A percentile compares a stretch with the other conserved stretches of the same genome.
phyloP scores from a whole-genome alignment of 768 basidiomycete genomes.

The Tylopilus balloui region DNA sequence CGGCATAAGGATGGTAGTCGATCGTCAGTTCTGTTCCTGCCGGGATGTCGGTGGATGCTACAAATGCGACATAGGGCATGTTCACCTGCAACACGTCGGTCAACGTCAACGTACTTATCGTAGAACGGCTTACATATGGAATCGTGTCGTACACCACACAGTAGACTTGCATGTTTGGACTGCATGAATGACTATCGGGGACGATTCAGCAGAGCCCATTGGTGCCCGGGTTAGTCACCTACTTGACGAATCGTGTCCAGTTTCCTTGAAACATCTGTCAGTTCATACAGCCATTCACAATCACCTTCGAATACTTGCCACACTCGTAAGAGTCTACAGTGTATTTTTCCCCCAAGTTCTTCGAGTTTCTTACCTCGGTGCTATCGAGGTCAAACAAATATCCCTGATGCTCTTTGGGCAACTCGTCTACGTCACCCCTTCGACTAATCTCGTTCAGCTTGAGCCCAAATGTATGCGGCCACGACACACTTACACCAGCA shows the following conservation, averaged over 20 bases:
- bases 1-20: conserved; percentile 54
- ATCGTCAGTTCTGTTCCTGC: conserved; percentile 56
- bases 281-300: not conserved
- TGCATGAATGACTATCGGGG: conserved; percentile 58
- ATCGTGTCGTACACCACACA: conserved; percentile 61
- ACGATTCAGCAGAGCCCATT: conserved; percentile 3
- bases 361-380: conserved; percentile 39
- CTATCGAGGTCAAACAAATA: conserved; percentile 67
- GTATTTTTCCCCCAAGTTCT: conserved; percentile 35
- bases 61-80: conserved; percentile 60
- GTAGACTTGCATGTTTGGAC: conserved; percentile 54
- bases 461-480: not conserved
- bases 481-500: conserved; percentile 40
- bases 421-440: conserved; percentile 39
- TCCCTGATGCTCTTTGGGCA: conserved; percentile 35
- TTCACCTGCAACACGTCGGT: conserved; percentile 39
- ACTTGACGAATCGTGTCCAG: conserved; percentile 77
- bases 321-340: conserved; percentile 51
- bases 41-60: conserved; percentile 44
- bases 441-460: conserved; percentile 29
- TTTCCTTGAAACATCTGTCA: conserved; percentile 46
- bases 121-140: conserved; percentile 39
- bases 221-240: conserved; percentile 15
- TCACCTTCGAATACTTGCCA: conserved; percentile 37
- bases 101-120: not conserved